Conservation (phyloP, 371 early-diverging fungal genomes). For the Smittium culicis region DNA sequence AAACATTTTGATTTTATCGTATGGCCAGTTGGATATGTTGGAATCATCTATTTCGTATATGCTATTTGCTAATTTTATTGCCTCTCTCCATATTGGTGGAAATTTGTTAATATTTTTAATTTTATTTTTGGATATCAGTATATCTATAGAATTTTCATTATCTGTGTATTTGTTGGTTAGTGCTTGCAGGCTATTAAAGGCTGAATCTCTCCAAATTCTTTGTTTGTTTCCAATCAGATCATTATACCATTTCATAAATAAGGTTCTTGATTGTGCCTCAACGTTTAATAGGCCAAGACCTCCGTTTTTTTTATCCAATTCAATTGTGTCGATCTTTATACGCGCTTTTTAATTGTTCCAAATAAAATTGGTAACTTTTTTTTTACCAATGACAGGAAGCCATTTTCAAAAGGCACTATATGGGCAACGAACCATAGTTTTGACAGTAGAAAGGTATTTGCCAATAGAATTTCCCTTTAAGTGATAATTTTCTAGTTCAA, state of each 20-base stretch:
- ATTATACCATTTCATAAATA: slow-evolving; percentile 7
- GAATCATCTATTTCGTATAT: background rate
- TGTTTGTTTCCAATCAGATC: background rate
- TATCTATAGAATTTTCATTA: background rate
- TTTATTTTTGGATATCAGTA: background rate
- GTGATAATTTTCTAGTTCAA: slow-evolving; percentile 1
- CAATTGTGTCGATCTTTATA: slow-evolving; percentile 1
- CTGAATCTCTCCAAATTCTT: background rate
- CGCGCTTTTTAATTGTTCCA: slow-evolving; percentile 8
- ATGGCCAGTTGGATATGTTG: background rate
- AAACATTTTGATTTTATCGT: background rate
- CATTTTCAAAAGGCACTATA: background rate
- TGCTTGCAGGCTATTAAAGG: background rate
- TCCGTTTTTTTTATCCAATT: background rate
- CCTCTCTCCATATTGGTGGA: background rate
- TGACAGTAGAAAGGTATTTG: slow-evolving; percentile 9
- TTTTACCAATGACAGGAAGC: background rate
- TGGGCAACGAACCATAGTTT: slow-evolving; percentile 6
- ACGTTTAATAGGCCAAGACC: background rate
- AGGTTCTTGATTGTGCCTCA: background rate
- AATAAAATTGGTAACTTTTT: slow-evolving; percentile 2
- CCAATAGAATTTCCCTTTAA: slow-evolving; percentile 6
- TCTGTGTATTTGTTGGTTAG: background rate
- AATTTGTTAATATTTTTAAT: background rate
- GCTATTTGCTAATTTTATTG: background rate